Percentiles rank a stretch among this genome's conserved stretches.
Conservation (phyloP, 2,329 filamentous ascomycete species). For the Sporothrix globosa region DNA sequence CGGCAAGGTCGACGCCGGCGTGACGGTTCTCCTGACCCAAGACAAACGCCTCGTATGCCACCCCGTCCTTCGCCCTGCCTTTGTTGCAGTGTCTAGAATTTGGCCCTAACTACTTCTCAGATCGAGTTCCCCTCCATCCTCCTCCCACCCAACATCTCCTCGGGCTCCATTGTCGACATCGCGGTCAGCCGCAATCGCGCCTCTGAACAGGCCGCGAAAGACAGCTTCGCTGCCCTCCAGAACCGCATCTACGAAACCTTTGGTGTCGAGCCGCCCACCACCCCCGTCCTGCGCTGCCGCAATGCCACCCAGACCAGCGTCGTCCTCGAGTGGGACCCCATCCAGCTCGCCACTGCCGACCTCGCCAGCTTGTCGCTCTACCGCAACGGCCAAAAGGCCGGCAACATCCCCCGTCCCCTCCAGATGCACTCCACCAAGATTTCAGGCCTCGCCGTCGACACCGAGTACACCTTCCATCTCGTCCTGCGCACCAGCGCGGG, state of each 20-base stretch:
- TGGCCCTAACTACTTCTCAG: constrained; percentile 53
- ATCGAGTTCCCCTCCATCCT: constrained; percentile 99
- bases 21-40: constrained; percentile 93
- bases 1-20: constrained; percentile 98
- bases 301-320: constrained; percentile 99
- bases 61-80: neutral
- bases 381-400: constrained; percentile 95
- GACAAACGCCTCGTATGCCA: constrained; percentile 87
- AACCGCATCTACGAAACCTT: constrained; percentile 85
- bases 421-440: constrained; percentile 97
- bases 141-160: constrained; percentile 90
- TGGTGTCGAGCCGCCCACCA: constrained; percentile 74
- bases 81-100: neutral
- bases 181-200: constrained; percentile 83
- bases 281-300: constrained; percentile 83
- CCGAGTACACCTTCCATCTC: constrained; percentile 92
- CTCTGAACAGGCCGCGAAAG: constrained; percentile 74
- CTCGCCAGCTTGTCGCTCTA: constrained; percentile 87
- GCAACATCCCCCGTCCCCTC: constrained; percentile 84
- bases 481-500: constrained; percentile 89
- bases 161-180: constrained; percentile 97
- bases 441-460: constrained; percentile 91
- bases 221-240: constrained; percentile 82
- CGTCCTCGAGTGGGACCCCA: constrained; percentile 96
- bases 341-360: constrained; percentile 89